A percentile compares a stretch with the other conserved stretches of the same genome.
phyloP scores from a whole-genome alignment of 306 rosid genomes.

The Abrus pulchellus region DNA sequence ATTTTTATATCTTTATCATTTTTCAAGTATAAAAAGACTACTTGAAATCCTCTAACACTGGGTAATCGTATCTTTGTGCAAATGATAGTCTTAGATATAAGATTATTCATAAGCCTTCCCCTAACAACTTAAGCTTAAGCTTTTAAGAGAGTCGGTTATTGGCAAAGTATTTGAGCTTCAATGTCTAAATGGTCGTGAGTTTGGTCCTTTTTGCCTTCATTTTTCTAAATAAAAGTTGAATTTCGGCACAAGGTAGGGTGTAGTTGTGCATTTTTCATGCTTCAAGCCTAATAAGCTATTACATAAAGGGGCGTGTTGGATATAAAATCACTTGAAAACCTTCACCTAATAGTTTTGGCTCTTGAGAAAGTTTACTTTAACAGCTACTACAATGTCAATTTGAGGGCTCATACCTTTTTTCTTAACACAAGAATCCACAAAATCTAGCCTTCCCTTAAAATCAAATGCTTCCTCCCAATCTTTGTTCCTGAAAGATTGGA shows the following conservation, averaged over 20 bases:
- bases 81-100: not conserved
- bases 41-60: constrained; percentile 1
- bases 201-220: not conserved
- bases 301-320: no score
- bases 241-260: not conserved
- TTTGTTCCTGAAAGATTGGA: constrained; percentile 56
- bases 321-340: constrained; percentile 1
- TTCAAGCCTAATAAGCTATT: not conserved
- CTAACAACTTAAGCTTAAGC: not conserved
- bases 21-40: not conserved
- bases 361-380: not conserved
- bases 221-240: constrained; percentile 27
- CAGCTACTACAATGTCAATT: not conserved
- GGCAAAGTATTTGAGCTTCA: not conserved
- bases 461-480: constrained; percentile 85
- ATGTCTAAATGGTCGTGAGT: not conserved
- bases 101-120: not conserved
- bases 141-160: not conserved
- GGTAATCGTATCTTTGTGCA: not conserved
- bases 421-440: constrained; percentile 69
- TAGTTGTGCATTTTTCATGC: not conserved
- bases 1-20: not conserved
- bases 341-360: not conserved
- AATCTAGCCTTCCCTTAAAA: constrained; percentile 62
- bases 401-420: constrained; percentile 57